Conservation (phyloP, 2,329 filamentous ascomycete species). For the Pseudogymnoascus sp. region DNA sequence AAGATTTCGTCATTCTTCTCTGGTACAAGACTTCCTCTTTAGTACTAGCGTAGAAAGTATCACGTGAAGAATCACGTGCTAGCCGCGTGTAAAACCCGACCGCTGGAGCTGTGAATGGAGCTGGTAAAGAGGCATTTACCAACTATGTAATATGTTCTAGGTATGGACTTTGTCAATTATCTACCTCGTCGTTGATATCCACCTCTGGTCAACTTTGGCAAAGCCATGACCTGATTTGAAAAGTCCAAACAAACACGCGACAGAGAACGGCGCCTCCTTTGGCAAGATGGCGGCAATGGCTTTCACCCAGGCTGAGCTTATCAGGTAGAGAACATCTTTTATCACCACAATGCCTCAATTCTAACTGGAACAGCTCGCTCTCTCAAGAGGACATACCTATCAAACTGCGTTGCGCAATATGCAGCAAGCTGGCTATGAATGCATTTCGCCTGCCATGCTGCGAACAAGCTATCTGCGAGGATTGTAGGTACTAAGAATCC, state of each 20-base stretch:
- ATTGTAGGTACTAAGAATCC: slow-evolving; percentile 48
- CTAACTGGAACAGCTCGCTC: slow-evolving; percentile 23
- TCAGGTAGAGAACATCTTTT: slow-evolving; percentile 22
- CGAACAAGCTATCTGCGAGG: slow-evolving; percentile 87
- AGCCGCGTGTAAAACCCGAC: neutral
- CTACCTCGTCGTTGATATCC: neutral
- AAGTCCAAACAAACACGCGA: neutral
- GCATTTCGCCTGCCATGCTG: slow-evolving; percentile 89
- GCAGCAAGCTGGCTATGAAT: slow-evolving; percentile 82
- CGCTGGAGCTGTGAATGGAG: slow-evolving; percentile 4
- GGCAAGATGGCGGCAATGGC: slow-evolving; percentile 24
- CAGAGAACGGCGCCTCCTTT: neutral
- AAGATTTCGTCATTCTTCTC: neutral
- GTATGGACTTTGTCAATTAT: neutral
- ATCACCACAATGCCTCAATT: neutral
- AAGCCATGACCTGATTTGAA: neutral
- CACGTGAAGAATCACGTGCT: neutral
- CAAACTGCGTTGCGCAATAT: slow-evolving; percentile 89
- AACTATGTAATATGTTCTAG: neutral
- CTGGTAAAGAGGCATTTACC: neutral
- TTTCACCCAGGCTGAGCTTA: slow-evolving; percentile 27
- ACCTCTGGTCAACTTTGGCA: neutral
- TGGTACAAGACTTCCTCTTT: neutral
- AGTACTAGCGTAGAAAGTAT: neutral
- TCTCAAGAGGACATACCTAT: slow-evolving; percentile 73